Evolutionary conservation across 768 basidiomycete species (phyloP), one percentile per base, ranked within the genome.

Genomic region (Tricholoma terreum): DNA sequence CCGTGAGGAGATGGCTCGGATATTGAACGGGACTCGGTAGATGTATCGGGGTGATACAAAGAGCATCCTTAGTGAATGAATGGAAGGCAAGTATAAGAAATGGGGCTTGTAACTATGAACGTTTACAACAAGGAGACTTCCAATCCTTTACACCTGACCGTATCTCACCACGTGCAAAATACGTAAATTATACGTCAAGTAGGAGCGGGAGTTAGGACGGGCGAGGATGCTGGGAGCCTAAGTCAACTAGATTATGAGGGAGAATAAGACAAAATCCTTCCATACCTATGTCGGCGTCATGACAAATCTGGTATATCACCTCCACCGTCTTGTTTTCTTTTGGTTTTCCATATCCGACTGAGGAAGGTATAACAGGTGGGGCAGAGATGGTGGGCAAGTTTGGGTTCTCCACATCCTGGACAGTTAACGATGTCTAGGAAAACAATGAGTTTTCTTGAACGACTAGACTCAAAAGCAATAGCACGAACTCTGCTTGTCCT

Each of bases 361-460:
- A 94, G 75, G 58, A 81, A 81, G 14, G 82, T 84, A 65, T 90
- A 95, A 70, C 95, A 98, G 33, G 76, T 78, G 55, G 84, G 81
- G 73, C 95, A 98, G 12, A 94, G 74, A 69, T 95, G 86, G 67
- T 96, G 94, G 15, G 90, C 86, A 14, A 95, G 84, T 70, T 97
- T 97, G 45, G 92, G 85, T 14, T 78, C 76, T 24, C 95, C 95
- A 64, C 95, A 98, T 22, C 83, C 90, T n/a, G 91, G 85, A 67
- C 95, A 98, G 62, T 87, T 84, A 58, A 91, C 90, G 62, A 98
- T 84, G 69, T 95, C 95, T 98, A 58, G 62, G 66, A 56, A 51
- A 31, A 27, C 40, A 27, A 34, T 49, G 15, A 42, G 31, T 50
- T 15, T 48, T 21, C 60, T 22, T 4, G 27, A 17, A 49, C 27